phyloP scores from a whole-genome alignment of 2,329 filamentous ascomycete genomes.

The Aspergillus spinulosporus region DNA sequence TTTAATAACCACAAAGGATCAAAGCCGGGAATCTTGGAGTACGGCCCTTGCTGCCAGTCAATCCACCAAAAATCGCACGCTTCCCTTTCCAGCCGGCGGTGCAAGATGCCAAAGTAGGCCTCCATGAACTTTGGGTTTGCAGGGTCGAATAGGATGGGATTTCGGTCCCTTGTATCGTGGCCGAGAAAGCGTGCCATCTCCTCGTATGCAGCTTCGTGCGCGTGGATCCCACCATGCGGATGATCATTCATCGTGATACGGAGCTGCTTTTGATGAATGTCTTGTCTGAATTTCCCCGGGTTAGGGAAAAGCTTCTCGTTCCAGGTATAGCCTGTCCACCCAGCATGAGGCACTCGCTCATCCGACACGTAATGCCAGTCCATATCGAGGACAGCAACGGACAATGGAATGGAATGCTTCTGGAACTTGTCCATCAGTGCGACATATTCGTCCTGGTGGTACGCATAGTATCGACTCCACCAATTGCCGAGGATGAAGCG shows the following conservation, averaged over 20 bases:
- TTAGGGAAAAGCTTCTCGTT: constrained; percentile 60
- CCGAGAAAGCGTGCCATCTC: constrained; percentile 55
- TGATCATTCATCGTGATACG: constrained; percentile 63
- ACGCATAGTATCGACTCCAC: constrained; percentile 65
- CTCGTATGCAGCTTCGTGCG: constrained; percentile 58
- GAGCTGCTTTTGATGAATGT: constrained; percentile 54
- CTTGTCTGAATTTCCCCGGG: constrained; percentile 53
- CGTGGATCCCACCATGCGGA: constrained; percentile 59
- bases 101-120: constrained; percentile 60
- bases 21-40: constrained; percentile 57
- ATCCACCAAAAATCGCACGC: constrained; percentile 68
- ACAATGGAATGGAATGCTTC: constrained; percentile 55
- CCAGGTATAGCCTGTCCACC: constrained; percentile 66
- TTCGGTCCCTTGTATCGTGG: constrained; percentile 52
- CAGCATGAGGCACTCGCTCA: constrained; percentile 47
- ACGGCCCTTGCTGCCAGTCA: constrained; percentile 65
- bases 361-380: constrained; percentile 63
- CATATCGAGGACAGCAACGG: constrained; percentile 64
- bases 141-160: constrained; percentile 59
- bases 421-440: constrained; percentile 59
- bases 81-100: constrained; percentile 56
- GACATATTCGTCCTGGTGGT: constrained; percentile 57
- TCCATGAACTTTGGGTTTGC: constrained; percentile 56
- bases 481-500: constrained; percentile 64
- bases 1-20: constrained; percentile 67